Conservation (phyloP, 805 yeast species). For the Monosporozyma aerobia region DNA sequence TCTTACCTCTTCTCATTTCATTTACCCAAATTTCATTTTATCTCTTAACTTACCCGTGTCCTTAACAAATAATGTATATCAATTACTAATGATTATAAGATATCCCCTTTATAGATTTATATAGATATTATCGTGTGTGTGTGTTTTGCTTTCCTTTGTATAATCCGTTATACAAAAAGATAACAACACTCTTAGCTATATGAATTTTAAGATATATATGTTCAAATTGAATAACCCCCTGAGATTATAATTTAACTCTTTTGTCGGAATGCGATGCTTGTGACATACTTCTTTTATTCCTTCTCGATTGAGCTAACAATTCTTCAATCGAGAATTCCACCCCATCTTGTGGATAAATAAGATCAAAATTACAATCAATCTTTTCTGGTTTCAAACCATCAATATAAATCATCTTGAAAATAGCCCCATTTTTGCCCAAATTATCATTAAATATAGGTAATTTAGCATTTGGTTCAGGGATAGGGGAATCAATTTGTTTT, state of each 20-base stretch:
- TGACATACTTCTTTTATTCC: background rate
- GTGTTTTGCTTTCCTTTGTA: background rate
- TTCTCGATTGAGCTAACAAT: constrained; percentile 44
- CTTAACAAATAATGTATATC: background rate
- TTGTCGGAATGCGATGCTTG: background rate
- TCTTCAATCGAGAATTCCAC: constrained; percentile 54
- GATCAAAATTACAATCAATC: constrained; percentile 48
- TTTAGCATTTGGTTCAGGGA: constrained; percentile 14
- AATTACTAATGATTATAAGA: background rate
- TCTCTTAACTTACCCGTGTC: background rate
- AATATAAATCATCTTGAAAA: constrained; percentile 39
- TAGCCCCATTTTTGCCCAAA: constrained; percentile 29
- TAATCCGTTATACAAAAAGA: background rate
- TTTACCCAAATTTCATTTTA: background rate
- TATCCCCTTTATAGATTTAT: background rate
- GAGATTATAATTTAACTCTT: background rate
- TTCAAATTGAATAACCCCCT: background rate
- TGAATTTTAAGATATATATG: background rate
- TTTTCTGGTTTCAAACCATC: constrained; percentile 53
- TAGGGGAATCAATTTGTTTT: background rate
- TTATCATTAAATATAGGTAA: constrained; percentile 35
- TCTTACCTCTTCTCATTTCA: background rate
- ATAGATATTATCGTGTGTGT: background rate
- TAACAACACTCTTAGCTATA: background rate
- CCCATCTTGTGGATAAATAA: constrained; percentile 36